phyloP scores from a whole-genome alignment of 1,284 basidiomycete species.

The Fomitopsis schrenkii region DNA sequence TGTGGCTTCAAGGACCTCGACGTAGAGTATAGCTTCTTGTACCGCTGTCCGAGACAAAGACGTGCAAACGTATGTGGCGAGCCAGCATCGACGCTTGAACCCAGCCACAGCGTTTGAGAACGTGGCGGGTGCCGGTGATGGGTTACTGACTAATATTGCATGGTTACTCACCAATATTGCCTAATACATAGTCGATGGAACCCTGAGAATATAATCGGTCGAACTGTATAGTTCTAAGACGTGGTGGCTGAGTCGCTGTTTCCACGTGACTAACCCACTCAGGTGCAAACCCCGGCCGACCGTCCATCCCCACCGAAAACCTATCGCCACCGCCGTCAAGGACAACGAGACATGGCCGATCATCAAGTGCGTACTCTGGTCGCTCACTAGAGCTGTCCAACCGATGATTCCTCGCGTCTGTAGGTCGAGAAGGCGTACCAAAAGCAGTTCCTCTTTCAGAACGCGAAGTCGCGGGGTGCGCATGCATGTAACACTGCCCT shows the following conservation, averaged over 20 bases:
- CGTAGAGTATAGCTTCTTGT: no score
- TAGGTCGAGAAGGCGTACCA: constrained; percentile 94
- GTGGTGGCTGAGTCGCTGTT: constrained; percentile 28
- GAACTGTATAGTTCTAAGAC: constrained; percentile 30
- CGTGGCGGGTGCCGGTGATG: no score
- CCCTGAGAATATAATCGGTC: constrained; percentile 19
- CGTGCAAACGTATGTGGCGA: no score
- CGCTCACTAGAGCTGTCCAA: background rate
- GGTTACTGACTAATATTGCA: no score
- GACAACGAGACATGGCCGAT: constrained; percentile 50
- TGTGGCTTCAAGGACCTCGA: no score
- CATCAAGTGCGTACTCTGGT: constrained; percentile 42
- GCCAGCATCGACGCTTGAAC: no score
- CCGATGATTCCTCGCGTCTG: constrained; percentile 7
- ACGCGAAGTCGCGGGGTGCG: constrained; percentile 88
- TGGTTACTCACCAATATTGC: no score
- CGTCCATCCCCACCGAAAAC: constrained; percentile 14
- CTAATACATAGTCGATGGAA: no score
- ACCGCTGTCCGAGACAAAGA: no score
- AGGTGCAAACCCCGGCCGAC: constrained; percentile 16
- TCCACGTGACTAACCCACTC: constrained; percentile 14
- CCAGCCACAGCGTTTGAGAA: no score
- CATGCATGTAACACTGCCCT: background rate
- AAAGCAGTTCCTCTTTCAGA: constrained; percentile 98
- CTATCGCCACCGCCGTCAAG: constrained; percentile 27